These are phyloP conservation scores for Lactarius tabidus DNA, from an alignment of 768 basidiomycete species.

Conservation along the genomic window DNA sequence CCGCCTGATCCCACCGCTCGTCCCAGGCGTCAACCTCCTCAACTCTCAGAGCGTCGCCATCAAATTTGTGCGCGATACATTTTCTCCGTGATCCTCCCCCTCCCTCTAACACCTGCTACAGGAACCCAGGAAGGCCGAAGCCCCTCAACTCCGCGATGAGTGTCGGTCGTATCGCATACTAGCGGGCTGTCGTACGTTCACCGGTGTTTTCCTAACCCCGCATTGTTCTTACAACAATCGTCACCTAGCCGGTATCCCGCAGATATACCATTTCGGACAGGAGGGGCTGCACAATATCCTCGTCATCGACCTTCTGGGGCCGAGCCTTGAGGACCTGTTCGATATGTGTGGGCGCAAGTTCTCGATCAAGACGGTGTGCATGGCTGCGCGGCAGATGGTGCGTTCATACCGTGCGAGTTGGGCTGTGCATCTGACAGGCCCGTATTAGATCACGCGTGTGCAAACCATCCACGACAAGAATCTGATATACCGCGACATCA, in stretches of 20 bases:
- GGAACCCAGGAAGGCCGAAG: slow-evolving; percentile 93
- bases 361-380: slow-evolving; percentile 96
- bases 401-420: slow-evolving; percentile 26
- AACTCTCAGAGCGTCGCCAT: slow-evolving; percentile 99
- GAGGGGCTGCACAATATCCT: slow-evolving; percentile 98
- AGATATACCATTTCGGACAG: slow-evolving; percentile 99
- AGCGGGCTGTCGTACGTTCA: slow-evolving; percentile 77
- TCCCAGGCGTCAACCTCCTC: slow-evolving; percentile 88
- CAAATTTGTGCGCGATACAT: slow-evolving; percentile 81
- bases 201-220: not conserved
- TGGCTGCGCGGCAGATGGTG: slow-evolving; percentile 98
- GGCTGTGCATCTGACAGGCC: not conserved
- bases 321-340: slow-evolving; percentile 95
- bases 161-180: slow-evolving; percentile 95
- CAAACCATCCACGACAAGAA: slow-evolving; percentile 99
- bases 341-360: slow-evolving; percentile 99
- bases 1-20: slow-evolving; percentile 7
- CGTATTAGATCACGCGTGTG: slow-evolving; percentile 79
- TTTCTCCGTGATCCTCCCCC: slow-evolving; percentile 15
- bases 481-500: slow-evolving; percentile 98
- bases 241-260: slow-evolving; percentile 83
- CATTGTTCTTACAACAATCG: slow-evolving; percentile 21
- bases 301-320: slow-evolving; percentile 96
- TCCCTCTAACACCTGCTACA: slow-evolving; percentile 31
- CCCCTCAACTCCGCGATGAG: slow-evolving; percentile 96